These are phyloP conservation scores for Pythium biforme DNA, from an alignment of 352 stramenopile species.

Conservation along the genomic window DNA sequence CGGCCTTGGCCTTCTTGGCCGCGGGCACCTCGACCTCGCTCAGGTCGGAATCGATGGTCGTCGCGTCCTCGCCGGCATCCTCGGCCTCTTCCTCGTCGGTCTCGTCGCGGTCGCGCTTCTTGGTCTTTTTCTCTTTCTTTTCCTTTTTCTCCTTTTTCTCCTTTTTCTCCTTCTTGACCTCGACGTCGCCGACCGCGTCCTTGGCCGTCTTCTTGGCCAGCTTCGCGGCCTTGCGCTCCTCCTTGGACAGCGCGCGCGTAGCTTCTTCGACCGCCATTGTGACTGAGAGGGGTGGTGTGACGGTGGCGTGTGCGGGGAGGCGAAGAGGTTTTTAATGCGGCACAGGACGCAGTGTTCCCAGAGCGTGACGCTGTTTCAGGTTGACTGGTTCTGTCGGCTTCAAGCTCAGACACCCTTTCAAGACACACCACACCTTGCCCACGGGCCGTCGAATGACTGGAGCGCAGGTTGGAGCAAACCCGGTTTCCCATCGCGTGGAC, in stretches of 20 bases:
- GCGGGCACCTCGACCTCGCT: slow-evolving; percentile 44
- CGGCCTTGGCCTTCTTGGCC: slow-evolving; percentile 37
- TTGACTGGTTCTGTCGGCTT: slow-evolving; percentile 13
- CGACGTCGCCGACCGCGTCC: slow-evolving; percentile 17
- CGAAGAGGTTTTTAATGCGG: not conserved
- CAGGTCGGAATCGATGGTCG: slow-evolving; percentile 47
- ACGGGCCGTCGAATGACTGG: slow-evolving; percentile 24
- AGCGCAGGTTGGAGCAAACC: slow-evolving; percentile 8
- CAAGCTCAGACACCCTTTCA: slow-evolving; percentile 23
- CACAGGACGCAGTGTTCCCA: too few relatives aligned
- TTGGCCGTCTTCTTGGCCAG: slow-evolving; percentile 54
- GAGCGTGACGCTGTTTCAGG: not conserved
- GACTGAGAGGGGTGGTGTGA: not conserved
- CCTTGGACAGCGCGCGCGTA: slow-evolving; percentile 41
- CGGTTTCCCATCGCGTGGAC: slow-evolving; percentile 11
- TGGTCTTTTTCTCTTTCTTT: slow-evolving; percentile 65
- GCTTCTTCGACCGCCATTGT: slow-evolving; percentile 40
- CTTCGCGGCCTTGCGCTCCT: slow-evolving; percentile 65
- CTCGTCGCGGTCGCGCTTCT: slow-evolving; percentile 61
- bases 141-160: slow-evolving; percentile 65
- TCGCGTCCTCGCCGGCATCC: slow-evolving; percentile 22
- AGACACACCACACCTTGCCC: slow-evolving; percentile 14
- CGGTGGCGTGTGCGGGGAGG: not conserved
- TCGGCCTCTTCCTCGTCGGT: slow-evolving; percentile 7
- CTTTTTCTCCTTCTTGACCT: slow-evolving; percentile 50